Evolutionary conservation across 2,329 filamentous ascomycete species (phyloP).

Genomic region (Basipetospora chlamydospora): DNA sequence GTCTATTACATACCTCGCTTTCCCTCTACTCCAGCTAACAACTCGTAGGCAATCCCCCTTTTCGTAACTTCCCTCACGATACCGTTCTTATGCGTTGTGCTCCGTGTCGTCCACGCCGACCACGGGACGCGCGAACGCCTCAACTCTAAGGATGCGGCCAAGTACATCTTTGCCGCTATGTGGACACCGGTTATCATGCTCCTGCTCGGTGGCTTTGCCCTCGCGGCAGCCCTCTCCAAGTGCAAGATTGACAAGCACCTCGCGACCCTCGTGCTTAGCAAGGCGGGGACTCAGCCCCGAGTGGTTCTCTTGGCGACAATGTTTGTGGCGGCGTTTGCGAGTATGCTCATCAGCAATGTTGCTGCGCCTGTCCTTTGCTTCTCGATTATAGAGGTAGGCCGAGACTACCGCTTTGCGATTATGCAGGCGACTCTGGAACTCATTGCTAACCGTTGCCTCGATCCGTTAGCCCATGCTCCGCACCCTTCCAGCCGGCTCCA

Average conservation of each 20-base stretch:
- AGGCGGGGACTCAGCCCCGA: slow-evolving; percentile 79
- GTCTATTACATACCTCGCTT: slow-evolving; percentile 10
- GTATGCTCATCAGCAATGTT: slow-evolving; percentile 98
- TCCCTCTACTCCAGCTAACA: slow-evolving; percentile 6
- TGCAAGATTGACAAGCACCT: slow-evolving; percentile 97
- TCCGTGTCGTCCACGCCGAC: slow-evolving; percentile 71
- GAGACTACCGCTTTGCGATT: no score
- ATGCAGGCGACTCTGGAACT: no score
- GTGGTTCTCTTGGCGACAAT: slow-evolving; percentile 94
- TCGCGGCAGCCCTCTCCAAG: slow-evolving; percentile 88
- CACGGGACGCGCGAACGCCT: slow-evolving; percentile 53
- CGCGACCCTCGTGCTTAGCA: slow-evolving; percentile 89
- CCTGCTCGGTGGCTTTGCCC: slow-evolving; percentile 85
- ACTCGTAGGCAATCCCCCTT: slow-evolving; percentile 69
- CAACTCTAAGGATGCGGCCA: slow-evolving; percentile 64
- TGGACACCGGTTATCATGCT: slow-evolving; percentile 99
- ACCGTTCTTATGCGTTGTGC: slow-evolving; percentile 79
- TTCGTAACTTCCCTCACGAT: slow-evolving; percentile 93
- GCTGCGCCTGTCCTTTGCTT: slow-evolving; percentile 94
- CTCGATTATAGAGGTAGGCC: slow-evolving; percentile 74
- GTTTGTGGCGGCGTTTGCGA: slow-evolving; percentile 94
- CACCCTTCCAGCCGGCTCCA: slow-evolving; percentile 76
- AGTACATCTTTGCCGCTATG: slow-evolving; percentile 86
- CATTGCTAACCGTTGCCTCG: neutral
- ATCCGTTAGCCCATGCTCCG: slow-evolving; percentile 65